Evolutionary conservation across 345 rosid genomes (phyloP), one percentile per base, ranked within the genome.

Genomic region (Combretum micranthum): DNA sequence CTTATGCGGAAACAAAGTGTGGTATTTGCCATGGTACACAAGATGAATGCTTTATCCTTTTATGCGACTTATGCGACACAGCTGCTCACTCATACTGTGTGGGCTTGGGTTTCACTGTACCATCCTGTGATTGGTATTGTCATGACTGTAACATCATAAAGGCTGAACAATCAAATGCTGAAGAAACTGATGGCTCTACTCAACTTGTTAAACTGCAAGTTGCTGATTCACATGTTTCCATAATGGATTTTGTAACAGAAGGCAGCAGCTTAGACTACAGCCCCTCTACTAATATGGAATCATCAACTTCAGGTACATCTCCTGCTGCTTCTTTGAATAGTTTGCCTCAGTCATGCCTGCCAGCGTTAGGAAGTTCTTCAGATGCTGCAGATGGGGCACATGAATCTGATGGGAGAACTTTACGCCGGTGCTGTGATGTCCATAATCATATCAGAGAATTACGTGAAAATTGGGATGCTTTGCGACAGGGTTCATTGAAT

Each of bases 71-170:
- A 17, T 84, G 82, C 63, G 79, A 84, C 64, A 32, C 59, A 1
- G 82, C 87, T 23, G 67, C 79, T 15, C 91, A 84, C 66, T 73
- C 83, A 20, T 80, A 73, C 57, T 84, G 85, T 56, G 77, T 72
- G 47, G 91, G 79, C 42, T 52, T 84, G 64, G 80, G 80, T 39
- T 18, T 42, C 52, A 70, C 83, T 53, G 81, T 85, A 4, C 88
- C 88, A 2, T 76, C 74, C n/a, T 83, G 82, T 45, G 91, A 85
- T 68, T 85, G 86, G 91, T 77, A 72, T 71, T 82, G 88, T 67
- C 64, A 64, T 50, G 88, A 84, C 19, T 84, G 85, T 64, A 47
- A 70, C 37, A 52, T 82, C 64, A 55, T 77, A 23, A 73, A 75
- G 64, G 70, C 61, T 12, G 77, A 78, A 57, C 83, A 75, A 25